Base-by-base conservation (phyloP, 2,329 filamentous ascomycete species). In the Drechslerella dactyloides region DNA sequence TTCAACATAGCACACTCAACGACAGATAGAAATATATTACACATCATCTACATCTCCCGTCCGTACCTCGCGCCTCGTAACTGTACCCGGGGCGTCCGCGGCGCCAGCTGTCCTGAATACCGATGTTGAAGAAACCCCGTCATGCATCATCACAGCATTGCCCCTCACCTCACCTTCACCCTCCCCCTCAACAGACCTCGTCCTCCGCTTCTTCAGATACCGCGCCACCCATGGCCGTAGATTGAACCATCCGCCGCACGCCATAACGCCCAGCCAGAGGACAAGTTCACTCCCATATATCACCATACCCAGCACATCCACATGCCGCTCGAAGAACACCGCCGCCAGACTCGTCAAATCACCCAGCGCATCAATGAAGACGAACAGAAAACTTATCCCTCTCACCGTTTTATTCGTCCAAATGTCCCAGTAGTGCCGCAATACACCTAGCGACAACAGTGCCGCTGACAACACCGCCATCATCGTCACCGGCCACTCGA, bases 301-400 rank as follows among this genome's bases (percentile, higher is more conserved):
- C 0, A 87, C 82, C 69, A 90, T 82, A 0, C 87, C 88, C 0
- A 89, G 78, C 0, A 88, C 76, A 75, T 89, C 85, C 2, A 88
- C 76, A 17, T 80, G 79, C 0, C 82, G 81, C 76, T 89, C 83
- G 73, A 88, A 89, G 46, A 88, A 80, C 15, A 90, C 81, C 0
- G 87, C 88, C 1, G 87, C 77, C 0, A 90, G 79, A 0, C 87
- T 90, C 60, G 87, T 87, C 2, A 90, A 77, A 77, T 90, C 88
- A 0, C 88, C 88, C 0, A 85, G 81, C 0, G 87, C 88, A 78
- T 90, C 88, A 48, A 90, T 88, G 1, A 81, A 85, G 0, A 89
- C 87, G 74, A 91, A 91, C 1, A 89, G 80, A 78, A 90, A 90
- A 0, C 87, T 89, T 42, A 90, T 90, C 6, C 88, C 88, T 13